A percentile compares a stretch with the other conserved stretches of the same genome.
Conservation (phyloP, 345 rosid species). For the Sonneratia alba region DNA sequence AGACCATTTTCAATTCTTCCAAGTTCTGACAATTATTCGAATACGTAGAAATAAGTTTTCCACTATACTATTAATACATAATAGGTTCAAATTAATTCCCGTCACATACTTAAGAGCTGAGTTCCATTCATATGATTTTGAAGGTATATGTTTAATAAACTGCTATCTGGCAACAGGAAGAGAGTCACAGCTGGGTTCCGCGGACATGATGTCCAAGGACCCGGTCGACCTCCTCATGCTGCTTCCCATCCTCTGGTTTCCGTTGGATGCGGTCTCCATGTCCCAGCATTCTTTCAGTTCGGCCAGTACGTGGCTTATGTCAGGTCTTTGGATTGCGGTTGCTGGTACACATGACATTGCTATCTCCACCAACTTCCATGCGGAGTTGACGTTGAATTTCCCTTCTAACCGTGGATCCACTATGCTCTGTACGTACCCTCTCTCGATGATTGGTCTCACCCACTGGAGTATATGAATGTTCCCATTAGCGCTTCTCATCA, state of each 20-base stretch:
- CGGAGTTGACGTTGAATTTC: slow-evolving; percentile 22
- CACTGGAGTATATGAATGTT: slow-evolving; percentile 30
- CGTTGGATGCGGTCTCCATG: neutral
- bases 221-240: neutral
- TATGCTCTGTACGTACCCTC: slow-evolving; percentile 26
- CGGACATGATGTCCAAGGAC: neutral
- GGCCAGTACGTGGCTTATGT: slow-evolving; percentile 23
- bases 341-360: slow-evolving; percentile 29
- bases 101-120: too few relatives aligned
- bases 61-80: too few relatives aligned
- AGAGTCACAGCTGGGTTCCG: neutral
- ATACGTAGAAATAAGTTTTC: too few relatives aligned
- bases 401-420: slow-evolving; percentile 32
- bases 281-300: slow-evolving; percentile 32
- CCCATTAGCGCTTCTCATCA: slow-evolving; percentile 19
- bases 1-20: too few relatives aligned
- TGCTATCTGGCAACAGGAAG: neutral
- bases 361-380: slow-evolving; percentile 36
- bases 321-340: slow-evolving; percentile 22
- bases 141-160: too few relatives aligned
- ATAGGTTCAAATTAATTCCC: too few relatives aligned
- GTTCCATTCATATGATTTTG: too few relatives aligned
- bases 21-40: too few relatives aligned
- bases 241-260: neutral
- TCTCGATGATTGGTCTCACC: slow-evolving; percentile 24